Base-by-base conservation (phyloP, 352 stramenopile species). In the Phytophthora macrochlamydospora region DNA sequence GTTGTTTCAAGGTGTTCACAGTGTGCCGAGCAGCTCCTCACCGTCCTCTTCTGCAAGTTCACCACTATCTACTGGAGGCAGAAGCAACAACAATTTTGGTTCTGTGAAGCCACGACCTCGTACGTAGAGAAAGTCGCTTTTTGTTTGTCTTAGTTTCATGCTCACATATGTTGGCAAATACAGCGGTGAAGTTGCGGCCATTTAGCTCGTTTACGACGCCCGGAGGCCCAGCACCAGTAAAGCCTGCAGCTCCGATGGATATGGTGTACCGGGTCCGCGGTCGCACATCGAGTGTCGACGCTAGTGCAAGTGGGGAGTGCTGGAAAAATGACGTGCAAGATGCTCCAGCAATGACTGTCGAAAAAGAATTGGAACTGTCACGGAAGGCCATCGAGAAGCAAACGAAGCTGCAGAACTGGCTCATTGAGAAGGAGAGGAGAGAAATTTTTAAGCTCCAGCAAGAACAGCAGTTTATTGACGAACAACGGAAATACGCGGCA, bases 331-430 rank as follows among this genome's bases (percentile, higher is more conserved):
- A 90, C 38, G 56, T 71, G 7, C 57, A 74, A 69, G 54, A 49
- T 30, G 68, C 59, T 56, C 67, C 63, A 24, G 33, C 43, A 0
- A 45, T 87, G 48, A 80, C 84, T 32, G 65, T 82, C 28, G 76
- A 93, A 59, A 89, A 84, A 51, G 78, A 91, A 59, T 67, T 93
- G 14, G 82, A 89, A 53, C 45, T 77, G 9, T 87, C 81, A 4
- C 83, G 84, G 24, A 92, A 95, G 46, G 89, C 89, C 13, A 95
- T 97, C 58, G 88, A 94, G 60, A 96, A 96, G 74, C 89, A 97
- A 55, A 83, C 87, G 2, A 96, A 96, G 49, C 64, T 97, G 30
- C 89, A 97, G 51, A 92, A 87, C 35, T 97, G 90, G 90, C 73
- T 97, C 18, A 75, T 94, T 13, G 85, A 97, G 55, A 98, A 98